Evolutionary conservation across 768 basidiomycete genomes (phyloP), one percentile per base, ranked within the genome.

Genomic region (Leccinum olivaceopallidum): DNA sequence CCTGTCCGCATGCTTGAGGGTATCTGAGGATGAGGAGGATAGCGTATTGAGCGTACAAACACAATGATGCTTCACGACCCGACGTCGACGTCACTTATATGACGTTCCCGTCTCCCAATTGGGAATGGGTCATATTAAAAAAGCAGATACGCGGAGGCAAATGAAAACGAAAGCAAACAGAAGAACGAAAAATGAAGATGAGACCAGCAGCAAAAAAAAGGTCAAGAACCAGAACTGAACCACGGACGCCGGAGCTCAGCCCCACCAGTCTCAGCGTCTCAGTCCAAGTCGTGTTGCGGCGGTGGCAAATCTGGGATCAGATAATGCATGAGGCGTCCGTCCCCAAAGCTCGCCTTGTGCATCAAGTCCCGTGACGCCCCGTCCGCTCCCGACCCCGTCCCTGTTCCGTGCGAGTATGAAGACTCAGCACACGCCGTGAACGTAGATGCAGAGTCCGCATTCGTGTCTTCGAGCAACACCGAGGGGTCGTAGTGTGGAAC

Each of bases 281-380:
- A 49, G 13, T 60, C 44, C 71, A 60, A 71, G 34, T 76, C 71
- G 57, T 54, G 66, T 65, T 63, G 67, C 12, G 71, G 71, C 20
- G 67, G 71, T 18, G 84, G 85, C 78, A 85, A 77, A 65, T 86
- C 85, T 9, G 85, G 85, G 47, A 86, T 85, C 60, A 86, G 68
- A 75, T 83, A 85, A 69, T 86, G 85, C 60, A 86, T 63, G 26
- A 78, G 77, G 49, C 78, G 73, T 26, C 77, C 77, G 36, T 76
- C 76, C 55, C 78, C 82, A 69, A 83, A 76, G 69, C 79, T 81
- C 44, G 71, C 70, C 69, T 81, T 81, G 64, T 76, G 81, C 32
- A 52, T 59, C 61, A 80, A 71, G 64, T 55, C 70, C 56, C 59
- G 56, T 61, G 65, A 48, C 20, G 53, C 52, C 57, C 56, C 62